Evolutionary conservation across 331 rosid species (phyloP), one percentile per base, ranked within the genome.

Genomic region (Saraca asoca): DNA sequence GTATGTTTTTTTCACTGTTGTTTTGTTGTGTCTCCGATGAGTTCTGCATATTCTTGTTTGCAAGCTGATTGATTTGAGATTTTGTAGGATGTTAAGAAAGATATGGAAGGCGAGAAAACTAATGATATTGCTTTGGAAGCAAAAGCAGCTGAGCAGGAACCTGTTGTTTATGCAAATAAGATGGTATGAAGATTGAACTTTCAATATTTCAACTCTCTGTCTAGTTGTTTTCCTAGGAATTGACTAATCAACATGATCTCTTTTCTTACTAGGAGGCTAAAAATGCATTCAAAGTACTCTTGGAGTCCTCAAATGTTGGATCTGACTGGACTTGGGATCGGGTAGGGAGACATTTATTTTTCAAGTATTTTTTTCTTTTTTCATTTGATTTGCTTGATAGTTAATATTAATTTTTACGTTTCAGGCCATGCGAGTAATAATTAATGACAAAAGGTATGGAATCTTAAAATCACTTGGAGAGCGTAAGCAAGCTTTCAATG

Each of bases 281-380:
- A 82, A 84, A 82, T 66, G 91, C 91, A 64, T 92, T 92, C 72
- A 89, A 87, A 85, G 78, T 85, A 45, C 90, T 92, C 64, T 55
- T 92, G 87, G 96, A 87, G 79, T 82, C 90, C 53, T 80, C 90
- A 42, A 89, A 87, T 78, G 82, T 92, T 79, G 93, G 96, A 46
- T 87, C 95, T 71, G 98, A 89, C 74, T 92, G 96, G 95, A 89
- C 87, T 56, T 92, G 98, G 98, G 98, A 92, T 75, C 90, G 95
- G 95, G 98, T 92, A 91, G 55, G 74, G 73, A 58, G 19, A 54
- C 31, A 34, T 35, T 42, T 64, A 41, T 57, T 63, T 43, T 4
- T 68, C 20, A 10, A 41, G 7, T 38, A 50, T 45, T 20, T 46
- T 18, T 53, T 66, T 46, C 44, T 45, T 20, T 46, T 18, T 53